A percentile compares a stretch with the other conserved stretches of the same genome.
Conservation (phyloP, 2,329 filamentous ascomycete species). For the Colletotrichum sp. region DNA sequence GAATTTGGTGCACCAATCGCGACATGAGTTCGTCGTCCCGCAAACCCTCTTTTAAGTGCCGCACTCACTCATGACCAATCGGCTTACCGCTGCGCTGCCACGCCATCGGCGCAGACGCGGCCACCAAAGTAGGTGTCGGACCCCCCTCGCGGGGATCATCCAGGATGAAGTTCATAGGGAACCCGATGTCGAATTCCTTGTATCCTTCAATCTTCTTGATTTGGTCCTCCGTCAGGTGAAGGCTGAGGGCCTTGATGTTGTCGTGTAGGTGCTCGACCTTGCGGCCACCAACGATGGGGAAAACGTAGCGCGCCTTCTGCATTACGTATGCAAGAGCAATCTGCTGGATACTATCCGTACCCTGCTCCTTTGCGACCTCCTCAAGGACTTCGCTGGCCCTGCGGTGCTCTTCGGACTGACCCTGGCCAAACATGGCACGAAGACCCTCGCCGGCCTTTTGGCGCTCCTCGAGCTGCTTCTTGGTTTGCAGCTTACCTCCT, state of each 20-base stretch:
- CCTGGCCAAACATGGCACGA: slow-evolving; percentile 30
- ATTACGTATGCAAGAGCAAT: slow-evolving; percentile 60
- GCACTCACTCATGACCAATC: not conserved
- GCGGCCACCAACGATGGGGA: slow-evolving; percentile 57
- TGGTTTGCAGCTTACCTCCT: slow-evolving; percentile 53
- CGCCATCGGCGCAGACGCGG: slow-evolving; percentile 8
- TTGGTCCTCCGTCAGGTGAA: slow-evolving; percentile 56
- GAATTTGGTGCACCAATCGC: not conserved
- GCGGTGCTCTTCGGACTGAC: slow-evolving; percentile 51
- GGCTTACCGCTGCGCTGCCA: slow-evolving; percentile 15
- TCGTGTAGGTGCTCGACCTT: slow-evolving; percentile 56
- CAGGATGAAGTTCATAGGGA: slow-evolving; percentile 51
- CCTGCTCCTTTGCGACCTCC: slow-evolving; percentile 61
- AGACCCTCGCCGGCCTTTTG: slow-evolving; percentile 41
- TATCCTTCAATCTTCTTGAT: slow-evolving; percentile 59
- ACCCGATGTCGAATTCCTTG: slow-evolving; percentile 59
- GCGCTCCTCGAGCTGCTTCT: slow-evolving; percentile 35
- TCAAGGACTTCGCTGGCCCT: slow-evolving; percentile 63
- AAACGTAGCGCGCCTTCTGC: slow-evolving; percentile 56
- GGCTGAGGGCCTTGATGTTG: slow-evolving; percentile 60
- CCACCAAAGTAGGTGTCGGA: not conserved
- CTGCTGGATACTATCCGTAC: slow-evolving; percentile 60
- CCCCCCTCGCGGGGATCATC: slow-evolving; percentile 26
- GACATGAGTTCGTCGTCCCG: not conserved
- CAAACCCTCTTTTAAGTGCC: not conserved